phyloP scores from a whole-genome alignment of 2,329 filamentous ascomycete genomes.

The Colletotrichum scovillei region DNA sequence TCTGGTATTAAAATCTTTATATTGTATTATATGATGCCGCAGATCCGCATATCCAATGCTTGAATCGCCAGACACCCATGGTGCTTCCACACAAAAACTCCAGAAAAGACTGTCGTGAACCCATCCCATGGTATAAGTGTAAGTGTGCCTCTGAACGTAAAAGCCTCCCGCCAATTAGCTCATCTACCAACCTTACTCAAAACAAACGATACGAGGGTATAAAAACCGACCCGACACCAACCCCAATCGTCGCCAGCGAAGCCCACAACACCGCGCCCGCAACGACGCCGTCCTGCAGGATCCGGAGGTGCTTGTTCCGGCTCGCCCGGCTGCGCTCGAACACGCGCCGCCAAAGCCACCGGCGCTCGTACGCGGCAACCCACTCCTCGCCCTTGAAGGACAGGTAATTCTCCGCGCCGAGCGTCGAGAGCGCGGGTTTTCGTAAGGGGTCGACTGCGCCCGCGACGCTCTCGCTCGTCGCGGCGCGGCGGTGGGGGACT shows the following conservation, averaged over 20 bases:
- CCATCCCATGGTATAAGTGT: neutral
- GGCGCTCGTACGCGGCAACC: conserved; percentile 39
- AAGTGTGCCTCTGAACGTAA: neutral
- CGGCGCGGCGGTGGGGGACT: conserved; percentile 27
- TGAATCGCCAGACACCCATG: neutral
- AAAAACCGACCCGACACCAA: conserved; percentile 39
- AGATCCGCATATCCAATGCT: neutral
- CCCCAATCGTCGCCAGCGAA: conserved; percentile 38
- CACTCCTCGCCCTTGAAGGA: conserved; percentile 38
- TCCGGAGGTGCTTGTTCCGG: conserved; percentile 40
- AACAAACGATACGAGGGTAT: conserved; percentile 36
- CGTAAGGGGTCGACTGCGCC: conserved; percentile 38
- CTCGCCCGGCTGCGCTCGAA: conserved; percentile 39
- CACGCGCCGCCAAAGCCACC: conserved; percentile 36
- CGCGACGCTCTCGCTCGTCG: conserved; percentile 29
- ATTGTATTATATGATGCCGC: neutral
- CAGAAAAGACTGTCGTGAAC: neutral
- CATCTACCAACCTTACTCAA: neutral
- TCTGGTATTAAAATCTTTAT: neutral
- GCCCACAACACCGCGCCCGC: conserved; percentile 42
- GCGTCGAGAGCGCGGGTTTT: conserved; percentile 38
- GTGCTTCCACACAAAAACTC: neutral
- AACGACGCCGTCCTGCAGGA: conserved; percentile 45
- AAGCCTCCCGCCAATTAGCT: neutral
- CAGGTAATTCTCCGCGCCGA: conserved; percentile 41